phyloP scores from a whole-genome alignment of 306 rosid species.

The Rosa multiflora region DNA sequence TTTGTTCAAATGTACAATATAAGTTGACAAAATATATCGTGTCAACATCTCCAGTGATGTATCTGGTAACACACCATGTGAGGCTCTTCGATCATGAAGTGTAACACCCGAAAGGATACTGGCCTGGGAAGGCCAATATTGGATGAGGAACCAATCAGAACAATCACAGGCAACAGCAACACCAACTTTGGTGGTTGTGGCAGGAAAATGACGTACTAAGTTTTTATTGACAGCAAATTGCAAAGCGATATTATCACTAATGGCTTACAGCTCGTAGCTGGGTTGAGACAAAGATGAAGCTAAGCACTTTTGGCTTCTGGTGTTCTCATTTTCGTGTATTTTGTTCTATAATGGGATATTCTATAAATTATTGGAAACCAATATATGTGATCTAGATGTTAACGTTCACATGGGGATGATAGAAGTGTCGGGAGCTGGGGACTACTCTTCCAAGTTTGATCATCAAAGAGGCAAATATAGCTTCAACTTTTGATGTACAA shows the following conservation, averaged over 20 bases:
- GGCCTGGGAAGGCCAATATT: not conserved
- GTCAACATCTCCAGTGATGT: not conserved
- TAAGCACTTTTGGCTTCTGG: not conserved
- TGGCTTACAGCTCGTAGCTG: conserved; percentile 12
- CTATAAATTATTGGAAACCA: conserved; percentile 14
- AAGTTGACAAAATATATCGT: not conserved
- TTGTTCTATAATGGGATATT: conserved; percentile 2
- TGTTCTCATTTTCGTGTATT: conserved; percentile 22
- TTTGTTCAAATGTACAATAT: not conserved
- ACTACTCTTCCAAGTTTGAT: not conserved
- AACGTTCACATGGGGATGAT: not conserved
- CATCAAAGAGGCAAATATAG: not conserved
- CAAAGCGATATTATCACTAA: not conserved
- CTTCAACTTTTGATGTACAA: not conserved
- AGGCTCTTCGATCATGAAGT: not conserved
- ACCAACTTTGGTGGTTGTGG: not conserved
- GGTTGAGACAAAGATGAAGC: conserved; percentile 8
- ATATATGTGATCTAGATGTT: not conserved
- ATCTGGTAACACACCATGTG: not conserved
- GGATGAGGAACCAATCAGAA: not conserved
- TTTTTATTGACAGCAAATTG: not conserved
- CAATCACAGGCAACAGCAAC: not conserved
- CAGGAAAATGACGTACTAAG: not conserved
- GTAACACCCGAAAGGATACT: not conserved
- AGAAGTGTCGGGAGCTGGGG: not conserved